phyloP scores from a whole-genome alignment of 2,329 filamentous ascomycete species.

The Calcarisporium arbuscula region DNA sequence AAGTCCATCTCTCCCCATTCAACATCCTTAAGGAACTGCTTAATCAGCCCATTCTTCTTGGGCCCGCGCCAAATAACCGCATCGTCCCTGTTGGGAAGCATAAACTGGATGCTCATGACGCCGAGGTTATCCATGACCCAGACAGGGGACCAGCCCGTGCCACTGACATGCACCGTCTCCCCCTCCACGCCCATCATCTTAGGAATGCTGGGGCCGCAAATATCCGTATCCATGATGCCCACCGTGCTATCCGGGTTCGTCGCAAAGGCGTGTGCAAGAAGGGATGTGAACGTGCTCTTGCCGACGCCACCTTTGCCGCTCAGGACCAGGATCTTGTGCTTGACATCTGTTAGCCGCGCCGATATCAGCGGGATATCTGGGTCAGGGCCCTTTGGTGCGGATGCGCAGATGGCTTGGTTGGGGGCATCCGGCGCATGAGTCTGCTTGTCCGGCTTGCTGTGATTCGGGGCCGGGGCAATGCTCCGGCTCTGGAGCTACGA shows the following conservation, averaged over 20 bases:
- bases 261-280: constrained; percentile 86
- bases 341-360: constrained; percentile 70
- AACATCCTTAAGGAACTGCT: constrained; percentile 96
- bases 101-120: constrained; percentile 97
- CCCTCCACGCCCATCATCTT: constrained; percentile 98
- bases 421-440: constrained; percentile 92
- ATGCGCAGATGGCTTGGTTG: constrained; percentile 92
- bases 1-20: constrained; percentile 96
- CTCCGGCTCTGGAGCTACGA: constrained; percentile 92
- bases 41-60: constrained; percentile 98
- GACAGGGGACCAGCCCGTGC: constrained; percentile 86
- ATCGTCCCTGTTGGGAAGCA: constrained; percentile 89
- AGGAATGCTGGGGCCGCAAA: constrained; percentile 91
- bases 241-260: constrained; percentile 71
- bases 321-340: constrained; percentile 88
- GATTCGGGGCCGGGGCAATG: constrained; percentile 92
- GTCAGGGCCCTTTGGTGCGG: constrained; percentile 90
- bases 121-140: constrained; percentile 93
- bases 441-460: constrained; percentile 60
- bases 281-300: constrained; percentile 86
- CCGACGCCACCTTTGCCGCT: constrained; percentile 95
- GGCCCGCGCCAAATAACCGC: constrained; percentile 96
- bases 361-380: constrained; percentile 89
- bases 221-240: constrained; percentile 97
- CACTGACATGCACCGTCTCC: constrained; percentile 88